phyloP scores from a whole-genome alignment of 768 basidiomycete species.

The Infundibulicybe gibba region DNA sequence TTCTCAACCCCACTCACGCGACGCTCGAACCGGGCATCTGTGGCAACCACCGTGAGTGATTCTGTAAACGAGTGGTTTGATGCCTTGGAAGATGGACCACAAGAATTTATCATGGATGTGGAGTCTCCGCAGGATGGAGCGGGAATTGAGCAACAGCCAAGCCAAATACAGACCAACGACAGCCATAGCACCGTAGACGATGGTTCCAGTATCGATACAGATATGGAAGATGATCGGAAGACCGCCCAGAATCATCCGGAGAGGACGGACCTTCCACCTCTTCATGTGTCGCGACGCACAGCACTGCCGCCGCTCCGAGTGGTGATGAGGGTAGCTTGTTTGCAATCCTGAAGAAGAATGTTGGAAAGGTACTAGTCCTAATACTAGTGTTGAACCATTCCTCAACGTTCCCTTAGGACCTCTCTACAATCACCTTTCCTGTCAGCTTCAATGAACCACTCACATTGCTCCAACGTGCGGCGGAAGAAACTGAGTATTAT shows the following conservation, averaged over 20 bases:
- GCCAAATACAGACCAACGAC: conserved; percentile 34
- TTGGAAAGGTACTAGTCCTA: conserved; percentile 62
- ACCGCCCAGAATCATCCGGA: background rate
- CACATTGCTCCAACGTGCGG: conserved; percentile 74
- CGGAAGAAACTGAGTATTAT: conserved; percentile 83
- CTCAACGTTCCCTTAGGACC: conserved; percentile 45
- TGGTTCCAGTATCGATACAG: conserved; percentile 52
- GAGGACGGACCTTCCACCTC: conserved; percentile 2
- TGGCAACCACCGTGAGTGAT: conserved; percentile 46
- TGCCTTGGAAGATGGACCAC: conserved; percentile 63
- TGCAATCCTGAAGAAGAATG: conserved; percentile 80
- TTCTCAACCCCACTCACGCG: conserved; percentile 25
- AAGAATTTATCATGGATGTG: conserved; percentile 66
- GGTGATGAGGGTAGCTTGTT: conserved; percentile 84
- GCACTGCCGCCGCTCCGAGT: conserved; percentile 56
- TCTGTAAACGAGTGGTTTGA: conserved; percentile 73
- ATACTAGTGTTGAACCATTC: conserved; percentile 1
- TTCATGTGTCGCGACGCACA: conserved; percentile 45
- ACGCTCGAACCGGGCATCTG: conserved; percentile 40
- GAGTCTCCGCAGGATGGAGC: conserved; percentile 34
- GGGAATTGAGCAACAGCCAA: conserved; percentile 23
- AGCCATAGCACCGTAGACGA: conserved; percentile 37
- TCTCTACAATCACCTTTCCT: conserved; percentile 81
- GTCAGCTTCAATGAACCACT: conserved; percentile 90
- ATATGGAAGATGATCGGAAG: conserved; percentile 35